These are phyloP conservation scores for Plasmodium cynomolgi DNA, from an alignment of 169 alveolate species.

Conservation along the genomic window DNA sequence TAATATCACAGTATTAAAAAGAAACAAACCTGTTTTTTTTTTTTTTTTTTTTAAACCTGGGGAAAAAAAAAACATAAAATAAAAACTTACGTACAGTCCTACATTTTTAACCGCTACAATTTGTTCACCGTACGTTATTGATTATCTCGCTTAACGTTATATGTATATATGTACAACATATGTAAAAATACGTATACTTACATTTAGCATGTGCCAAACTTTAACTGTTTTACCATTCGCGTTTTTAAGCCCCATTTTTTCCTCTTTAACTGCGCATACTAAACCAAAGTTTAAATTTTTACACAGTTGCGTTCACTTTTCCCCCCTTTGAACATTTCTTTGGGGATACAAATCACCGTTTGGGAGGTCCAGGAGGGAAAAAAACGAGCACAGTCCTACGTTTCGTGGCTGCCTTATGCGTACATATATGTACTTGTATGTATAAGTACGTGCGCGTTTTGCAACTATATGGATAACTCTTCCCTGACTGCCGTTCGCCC, in stretches of 20 bases:
- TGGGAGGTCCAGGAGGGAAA: neutral
- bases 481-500: neutral
- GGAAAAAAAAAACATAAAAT: neutral
- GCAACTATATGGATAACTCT: neutral
- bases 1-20: neutral
- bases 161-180: neutral
- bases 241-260: neutral
- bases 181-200: neutral
- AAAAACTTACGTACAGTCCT: neutral
- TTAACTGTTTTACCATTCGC: neutral
- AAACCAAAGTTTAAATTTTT: neutral
- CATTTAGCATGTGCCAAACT: neutral
- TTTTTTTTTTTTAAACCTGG: neutral
- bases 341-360: neutral
- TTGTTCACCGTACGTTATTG: neutral
- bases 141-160: neutral
- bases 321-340: neutral
- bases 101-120: neutral
- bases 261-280: neutral
- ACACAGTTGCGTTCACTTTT: neutral
- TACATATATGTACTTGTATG: neutral
- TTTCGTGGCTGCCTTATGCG: neutral
- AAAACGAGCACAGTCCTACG: neutral
- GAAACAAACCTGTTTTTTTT: neutral
- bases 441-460: neutral